Evolutionary conservation across 768 basidiomycete species (phyloP), one percentile per base, ranked within the genome.

Genomic region (Boletus reticulatus): DNA sequence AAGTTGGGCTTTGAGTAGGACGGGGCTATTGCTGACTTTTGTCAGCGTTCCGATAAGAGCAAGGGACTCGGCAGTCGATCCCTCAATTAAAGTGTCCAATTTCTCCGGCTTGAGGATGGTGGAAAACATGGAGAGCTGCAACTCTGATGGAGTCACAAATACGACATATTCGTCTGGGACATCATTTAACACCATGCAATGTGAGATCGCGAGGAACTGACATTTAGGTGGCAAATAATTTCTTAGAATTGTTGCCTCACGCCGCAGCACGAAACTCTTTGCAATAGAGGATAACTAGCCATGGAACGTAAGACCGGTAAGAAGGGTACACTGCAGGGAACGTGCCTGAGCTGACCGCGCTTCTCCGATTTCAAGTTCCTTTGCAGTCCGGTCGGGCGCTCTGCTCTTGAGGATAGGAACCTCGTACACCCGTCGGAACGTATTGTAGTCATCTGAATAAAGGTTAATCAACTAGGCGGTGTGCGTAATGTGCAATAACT

Each of bases 11-110:
- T 89, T 92, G 43, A 94, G 75, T 31, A 98, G 75, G 34, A 92
- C 84, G 0, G 96, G 96, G 62, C 92, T 94, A 67, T 91, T 98
- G 76, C 90, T 93, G 58, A 98, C 81, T 78, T 98, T 97, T 13
- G 87, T 89, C 34, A 97, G 78, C 54, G 84, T 77, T 52, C 82
- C 85, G 61, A 98, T 92, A 24, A 95, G 67, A 17, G 87, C 87
- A 19, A 95, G 80, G 3, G 90, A 88, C 61, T 89, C 86, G 0
- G 87, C 87, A 0, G 87, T 89, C 1, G 84, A 84, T 48, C 84
- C 82, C 60, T 86, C 79, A 27, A 88, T 80, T 7, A 95, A 73
- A 47, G 81, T 79, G 56, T 87, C 83, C 27, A 94, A 70, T 55
- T 83, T 83, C 48, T 85, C 83, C 0, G 87, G 84, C 29, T 84